Percentiles rank a stretch among this genome's conserved stretches.
Evolutionary conservation across 345 rosid genomes (phyloP).

Genomic region (Boechera stricta): DNA sequence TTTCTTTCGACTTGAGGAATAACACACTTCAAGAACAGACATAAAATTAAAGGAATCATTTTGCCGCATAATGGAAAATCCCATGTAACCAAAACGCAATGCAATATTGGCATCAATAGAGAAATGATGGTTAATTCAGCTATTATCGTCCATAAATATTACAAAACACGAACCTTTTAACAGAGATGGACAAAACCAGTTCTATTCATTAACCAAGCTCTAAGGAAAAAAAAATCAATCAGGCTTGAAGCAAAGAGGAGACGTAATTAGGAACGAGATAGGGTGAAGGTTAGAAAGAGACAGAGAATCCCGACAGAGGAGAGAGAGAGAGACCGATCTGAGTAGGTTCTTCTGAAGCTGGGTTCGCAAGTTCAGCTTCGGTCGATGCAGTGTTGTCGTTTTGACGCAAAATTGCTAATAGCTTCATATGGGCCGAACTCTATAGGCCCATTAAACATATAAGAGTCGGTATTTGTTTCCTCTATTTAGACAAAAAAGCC

Average conservation of each 20-base stretch:
- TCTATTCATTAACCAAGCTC: constrained; percentile 34
- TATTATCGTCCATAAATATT: constrained; percentile 4
- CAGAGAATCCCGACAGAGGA: constrained; percentile 30
- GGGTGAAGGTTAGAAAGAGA: neutral
- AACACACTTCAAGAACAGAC: constrained; percentile 4
- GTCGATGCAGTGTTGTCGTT: constrained; percentile 20
- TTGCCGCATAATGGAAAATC: neutral
- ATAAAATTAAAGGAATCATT: neutral
- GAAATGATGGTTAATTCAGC: constrained; percentile 4
- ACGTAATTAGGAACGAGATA: constrained; percentile 15
- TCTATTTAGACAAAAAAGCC: neutral
- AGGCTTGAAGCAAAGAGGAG: constrained; percentile 20
- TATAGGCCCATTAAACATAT: constrained; percentile 19
- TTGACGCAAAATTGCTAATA: constrained; percentile 12
- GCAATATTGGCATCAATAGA: constrained; percentile 1
- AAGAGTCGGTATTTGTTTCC: constrained; percentile 2
- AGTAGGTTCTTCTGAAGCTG: constrained; percentile 39
- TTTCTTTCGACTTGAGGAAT: neutral
- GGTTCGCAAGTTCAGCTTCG: constrained; percentile 31
- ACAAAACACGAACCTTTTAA: constrained; percentile 44
- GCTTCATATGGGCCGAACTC: constrained; percentile 5
- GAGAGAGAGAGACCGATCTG: constrained; percentile 39
- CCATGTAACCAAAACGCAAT: constrained; percentile 21
- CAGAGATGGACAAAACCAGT: constrained; percentile 33
- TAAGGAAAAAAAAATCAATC: neutral